Evolutionary conservation across 495 filamentous ascomycete genomes (phyloP).

Genomic region (Hypoxylon lienhwacheense): DNA sequence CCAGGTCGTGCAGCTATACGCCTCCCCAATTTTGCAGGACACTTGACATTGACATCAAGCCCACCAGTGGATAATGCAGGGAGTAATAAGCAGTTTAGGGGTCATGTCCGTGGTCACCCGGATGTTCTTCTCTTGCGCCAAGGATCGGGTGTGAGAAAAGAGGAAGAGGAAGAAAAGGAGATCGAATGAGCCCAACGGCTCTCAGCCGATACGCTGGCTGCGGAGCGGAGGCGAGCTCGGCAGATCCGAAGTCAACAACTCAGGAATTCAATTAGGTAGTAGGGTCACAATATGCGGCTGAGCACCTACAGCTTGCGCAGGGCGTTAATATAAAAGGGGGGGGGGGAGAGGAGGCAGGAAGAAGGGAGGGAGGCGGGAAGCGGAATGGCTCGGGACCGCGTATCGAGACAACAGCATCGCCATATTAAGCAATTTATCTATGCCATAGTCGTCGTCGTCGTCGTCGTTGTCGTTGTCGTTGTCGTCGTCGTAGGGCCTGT

Average conservation of each 20-base stretch:
- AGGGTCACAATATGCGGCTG: constrained; percentile 33
- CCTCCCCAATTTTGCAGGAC: neutral
- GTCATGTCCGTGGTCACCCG: constrained; percentile 5
- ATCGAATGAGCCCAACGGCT: constrained; percentile 14
- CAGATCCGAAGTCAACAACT: constrained; percentile 19
- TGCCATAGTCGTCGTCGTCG: neutral
- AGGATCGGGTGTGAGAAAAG: too few relatives aligned
- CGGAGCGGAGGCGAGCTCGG: constrained; percentile 12
- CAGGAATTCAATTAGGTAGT: constrained; percentile 14
- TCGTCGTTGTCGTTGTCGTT: too few relatives aligned
- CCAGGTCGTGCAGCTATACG: constrained; percentile 3
- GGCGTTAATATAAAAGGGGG: constrained; percentile 5
- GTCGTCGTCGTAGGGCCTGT: too few relatives aligned
- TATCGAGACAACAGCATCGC: neutral
- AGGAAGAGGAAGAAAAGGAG: too few relatives aligned
- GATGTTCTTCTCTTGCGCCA: constrained; percentile 14
- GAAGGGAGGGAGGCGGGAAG: neutral
- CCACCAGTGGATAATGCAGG: too few relatives aligned
- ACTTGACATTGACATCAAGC: constrained; percentile 7
- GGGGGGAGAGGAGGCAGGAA: neutral
- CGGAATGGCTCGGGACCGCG: neutral
- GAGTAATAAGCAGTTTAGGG: constrained; percentile 10
- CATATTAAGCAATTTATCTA: constrained; percentile 19
- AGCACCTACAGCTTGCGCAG: constrained; percentile 21
- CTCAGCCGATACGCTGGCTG: constrained; percentile 2